Evolutionary conservation across 2,329 filamentous ascomycete genomes (phyloP).

Genomic region (Alternaria metachromatica): DNA sequence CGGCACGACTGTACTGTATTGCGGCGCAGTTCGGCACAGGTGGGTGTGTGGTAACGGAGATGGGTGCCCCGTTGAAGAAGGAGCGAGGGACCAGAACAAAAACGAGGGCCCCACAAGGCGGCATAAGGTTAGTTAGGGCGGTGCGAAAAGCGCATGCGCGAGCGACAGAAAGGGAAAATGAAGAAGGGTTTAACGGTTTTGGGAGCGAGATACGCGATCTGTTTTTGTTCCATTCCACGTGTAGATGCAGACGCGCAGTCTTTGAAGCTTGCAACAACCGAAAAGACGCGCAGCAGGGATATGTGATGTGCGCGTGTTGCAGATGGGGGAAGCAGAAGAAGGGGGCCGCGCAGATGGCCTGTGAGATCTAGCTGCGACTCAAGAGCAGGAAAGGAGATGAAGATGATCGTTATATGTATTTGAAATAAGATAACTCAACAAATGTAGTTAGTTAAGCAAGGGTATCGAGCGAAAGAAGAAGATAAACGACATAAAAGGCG

Average conservation of each 20-base stretch:
- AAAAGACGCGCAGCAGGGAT: background rate
- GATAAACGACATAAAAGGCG: background rate
- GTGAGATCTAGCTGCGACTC: background rate
- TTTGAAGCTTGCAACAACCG: background rate
- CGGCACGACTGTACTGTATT: constrained; percentile 16
- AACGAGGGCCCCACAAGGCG: constrained; percentile 5
- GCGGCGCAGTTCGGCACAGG: constrained; percentile 13
- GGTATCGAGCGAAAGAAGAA: constrained; percentile 14
- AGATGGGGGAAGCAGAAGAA: background rate
- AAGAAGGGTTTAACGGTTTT: background rate
- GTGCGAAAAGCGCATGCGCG: background rate
- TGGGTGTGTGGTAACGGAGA: constrained; percentile 3
- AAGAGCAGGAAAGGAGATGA: background rate
- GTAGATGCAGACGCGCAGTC: background rate
- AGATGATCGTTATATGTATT: background rate
- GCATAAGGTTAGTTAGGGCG: background rate
- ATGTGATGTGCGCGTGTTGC: background rate
- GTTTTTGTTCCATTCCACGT: background rate
- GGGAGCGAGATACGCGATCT: background rate
- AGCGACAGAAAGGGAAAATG: background rate
- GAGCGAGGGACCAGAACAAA: background rate
- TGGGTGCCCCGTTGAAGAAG: constrained; percentile 3
- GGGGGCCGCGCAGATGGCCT: background rate
- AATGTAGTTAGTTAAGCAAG: constrained; percentile 8
- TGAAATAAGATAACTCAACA: background rate